phyloP scores from a whole-genome alignment of 805 yeast genomes.

The Kodamaea sagamina region DNA sequence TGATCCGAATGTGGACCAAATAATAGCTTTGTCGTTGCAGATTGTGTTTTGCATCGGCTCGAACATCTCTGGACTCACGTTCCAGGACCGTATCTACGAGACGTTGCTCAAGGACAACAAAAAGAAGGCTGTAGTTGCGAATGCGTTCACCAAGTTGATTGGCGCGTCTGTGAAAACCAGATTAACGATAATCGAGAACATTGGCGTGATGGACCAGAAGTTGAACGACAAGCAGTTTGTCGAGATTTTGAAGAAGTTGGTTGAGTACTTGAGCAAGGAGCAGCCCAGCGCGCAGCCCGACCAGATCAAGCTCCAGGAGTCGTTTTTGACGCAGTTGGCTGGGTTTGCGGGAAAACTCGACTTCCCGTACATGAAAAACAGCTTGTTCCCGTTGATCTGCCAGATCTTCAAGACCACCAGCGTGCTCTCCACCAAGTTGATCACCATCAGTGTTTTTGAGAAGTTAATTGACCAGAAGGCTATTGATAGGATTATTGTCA shows the following conservation, averaged over 20 bases:
- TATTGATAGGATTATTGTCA: slow-evolving; percentile 69
- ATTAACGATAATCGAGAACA: slow-evolving; percentile 42
- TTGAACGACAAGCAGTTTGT: slow-evolving; percentile 55
- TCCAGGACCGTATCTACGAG: slow-evolving; percentile 68
- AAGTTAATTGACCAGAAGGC: slow-evolving; percentile 57
- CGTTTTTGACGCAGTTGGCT: slow-evolving; percentile 46
- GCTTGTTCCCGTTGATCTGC: slow-evolving; percentile 71
- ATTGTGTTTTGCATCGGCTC: slow-evolving; percentile 65
- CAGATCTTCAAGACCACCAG: slow-evolving; percentile 82
- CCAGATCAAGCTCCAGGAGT: slow-evolving; percentile 51
- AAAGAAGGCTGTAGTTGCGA: slow-evolving; percentile 20
- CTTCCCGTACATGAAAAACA: slow-evolving; percentile 69
- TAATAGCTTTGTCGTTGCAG: slow-evolving; percentile 50
- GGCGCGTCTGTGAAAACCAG: slow-evolving; percentile 35
- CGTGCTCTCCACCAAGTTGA: slow-evolving; percentile 72
- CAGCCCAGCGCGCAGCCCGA: slow-evolving; percentile 26
- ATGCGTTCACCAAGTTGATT: slow-evolving; percentile 28
- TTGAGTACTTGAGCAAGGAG: slow-evolving; percentile 33
- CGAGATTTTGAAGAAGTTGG: slow-evolving; percentile 46
- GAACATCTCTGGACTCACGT: slow-evolving; percentile 71
- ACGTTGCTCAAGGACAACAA: slow-evolving; percentile 31
- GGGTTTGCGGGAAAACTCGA: slow-evolving; percentile 52
- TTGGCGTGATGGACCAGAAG: slow-evolving; percentile 49
- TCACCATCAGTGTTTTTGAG: slow-evolving; percentile 62
- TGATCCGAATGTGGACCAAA: slow-evolving; percentile 34